phyloP scores from a whole-genome alignment of 805 yeast species.

The Sugiyamaella marilandica region DNA sequence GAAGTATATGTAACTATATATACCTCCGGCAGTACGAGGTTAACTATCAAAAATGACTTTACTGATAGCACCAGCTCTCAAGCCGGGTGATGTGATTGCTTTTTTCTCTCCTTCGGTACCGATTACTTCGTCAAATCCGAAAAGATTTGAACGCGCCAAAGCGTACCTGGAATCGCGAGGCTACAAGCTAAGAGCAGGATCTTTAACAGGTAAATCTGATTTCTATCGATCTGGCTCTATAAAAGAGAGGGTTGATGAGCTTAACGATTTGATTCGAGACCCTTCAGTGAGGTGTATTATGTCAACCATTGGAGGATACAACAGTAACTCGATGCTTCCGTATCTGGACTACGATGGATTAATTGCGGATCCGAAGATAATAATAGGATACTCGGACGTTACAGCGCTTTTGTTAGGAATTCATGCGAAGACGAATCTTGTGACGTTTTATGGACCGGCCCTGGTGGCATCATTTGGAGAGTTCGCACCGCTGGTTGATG shows the following conservation, averaged over 20 bases:
- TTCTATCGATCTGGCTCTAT: neutral
- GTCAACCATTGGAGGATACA: neutral
- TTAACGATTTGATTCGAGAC: slow-evolving; percentile 4
- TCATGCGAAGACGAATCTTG: neutral
- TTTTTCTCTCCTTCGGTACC: neutral
- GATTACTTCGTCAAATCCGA: neutral
- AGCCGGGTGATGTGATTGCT: neutral
- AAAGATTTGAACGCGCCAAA: neutral
- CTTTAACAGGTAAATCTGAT: slow-evolving; percentile 5
- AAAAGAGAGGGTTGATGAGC: slow-evolving; percentile 4
- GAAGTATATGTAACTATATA: no score
- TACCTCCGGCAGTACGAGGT: no score
- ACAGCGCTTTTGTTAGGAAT: neutral
- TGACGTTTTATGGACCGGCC: neutral
- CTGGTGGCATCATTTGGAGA: neutral
- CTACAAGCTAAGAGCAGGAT: slow-evolving; percentile 6
- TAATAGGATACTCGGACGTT: neutral
- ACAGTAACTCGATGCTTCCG: neutral
- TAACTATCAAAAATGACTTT: neutral
- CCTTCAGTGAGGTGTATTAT: neutral
- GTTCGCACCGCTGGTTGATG: neutral
- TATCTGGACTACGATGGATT: neutral
- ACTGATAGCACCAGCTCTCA: neutral
- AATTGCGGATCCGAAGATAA: neutral
- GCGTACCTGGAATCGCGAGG: neutral